phyloP scores from a whole-genome alignment of 306 rosid species.

The Coriaria nepalensis region DNA sequence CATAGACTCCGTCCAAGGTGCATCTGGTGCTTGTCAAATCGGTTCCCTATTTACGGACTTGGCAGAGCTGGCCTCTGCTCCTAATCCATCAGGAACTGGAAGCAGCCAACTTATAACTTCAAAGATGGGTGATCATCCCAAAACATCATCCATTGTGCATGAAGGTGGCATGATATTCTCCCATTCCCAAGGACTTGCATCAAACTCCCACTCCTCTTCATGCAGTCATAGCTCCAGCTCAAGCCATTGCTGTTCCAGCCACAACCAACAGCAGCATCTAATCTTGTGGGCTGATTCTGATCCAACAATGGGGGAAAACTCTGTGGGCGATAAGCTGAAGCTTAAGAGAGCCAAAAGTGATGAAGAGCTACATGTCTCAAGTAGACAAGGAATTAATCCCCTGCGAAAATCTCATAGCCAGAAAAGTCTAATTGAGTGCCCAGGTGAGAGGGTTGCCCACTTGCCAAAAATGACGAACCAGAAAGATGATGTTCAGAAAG shows the following conservation, averaged over 20 bases:
- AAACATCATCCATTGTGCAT: conserved; percentile 22
- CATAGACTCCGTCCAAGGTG: conserved; percentile 83
- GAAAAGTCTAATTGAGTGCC: conserved; percentile 35
- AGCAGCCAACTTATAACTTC: conserved; percentile 24
- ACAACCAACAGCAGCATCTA: conserved; percentile 30
- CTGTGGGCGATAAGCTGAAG: conserved; percentile 21
- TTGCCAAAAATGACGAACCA: conserved; percentile 12
- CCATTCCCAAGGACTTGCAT: conserved; percentile 35
- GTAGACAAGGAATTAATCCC: conserved; percentile 19
- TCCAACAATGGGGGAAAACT: conserved; percentile 25
- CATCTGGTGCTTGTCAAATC: conserved; percentile 71
- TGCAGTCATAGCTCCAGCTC: conserved; percentile 64
- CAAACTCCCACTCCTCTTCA: conserved; percentile 56
- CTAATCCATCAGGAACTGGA: conserved; percentile 37
- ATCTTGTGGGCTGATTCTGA: conserved; percentile 15
- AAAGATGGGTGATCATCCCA: conserved; percentile 36
- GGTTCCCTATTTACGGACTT: conserved; percentile 72
- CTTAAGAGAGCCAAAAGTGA: conserved; percentile 66
- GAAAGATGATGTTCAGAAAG: conserved; percentile 29
- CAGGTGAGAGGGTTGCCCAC: conserved; percentile 11
- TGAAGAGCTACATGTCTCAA: conserved; percentile 35
- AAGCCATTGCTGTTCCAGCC: conserved; percentile 66
- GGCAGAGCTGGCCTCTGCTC: conserved; percentile 54
- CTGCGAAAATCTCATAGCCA: conserved; percentile 57
- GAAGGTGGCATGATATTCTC: conserved; percentile 22